phyloP scores from a whole-genome alignment of 164 flowering plant species.

The Malania oleifera region DNA sequence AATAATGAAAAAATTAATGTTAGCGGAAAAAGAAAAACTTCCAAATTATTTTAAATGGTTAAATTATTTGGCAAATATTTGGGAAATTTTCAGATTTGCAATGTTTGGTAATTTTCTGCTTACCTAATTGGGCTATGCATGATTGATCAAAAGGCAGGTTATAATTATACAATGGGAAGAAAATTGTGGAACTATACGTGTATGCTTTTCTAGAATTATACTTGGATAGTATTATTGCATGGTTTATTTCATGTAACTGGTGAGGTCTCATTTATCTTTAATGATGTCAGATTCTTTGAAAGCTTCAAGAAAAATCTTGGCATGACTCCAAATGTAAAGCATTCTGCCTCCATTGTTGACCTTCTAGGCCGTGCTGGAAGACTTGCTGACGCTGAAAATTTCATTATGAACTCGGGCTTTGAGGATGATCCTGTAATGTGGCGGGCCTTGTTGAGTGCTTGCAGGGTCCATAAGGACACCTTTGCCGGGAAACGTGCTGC shows the following conservation, averaged over 20 bases:
- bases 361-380: constrained; percentile 63
- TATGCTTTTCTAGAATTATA: too few species aligned
- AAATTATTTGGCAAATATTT: too few species aligned
- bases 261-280: background rate
- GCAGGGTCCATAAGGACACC: constrained; percentile 38
- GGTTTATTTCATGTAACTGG: background rate
- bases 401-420: constrained; percentile 37
- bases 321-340: constrained; percentile 39
- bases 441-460: constrained; percentile 55
- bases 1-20: too few species aligned
- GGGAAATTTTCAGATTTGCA: too few species aligned
- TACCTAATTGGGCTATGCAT: too few species aligned
- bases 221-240: too few species aligned
- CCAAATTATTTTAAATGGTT: too few species aligned
- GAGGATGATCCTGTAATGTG: constrained; percentile 46
- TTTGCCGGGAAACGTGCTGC: constrained; percentile 36
- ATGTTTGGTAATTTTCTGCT: too few species aligned
- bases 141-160: too few species aligned
- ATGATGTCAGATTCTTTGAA: constrained; percentile 31
- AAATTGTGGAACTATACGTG: too few species aligned
- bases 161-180: too few species aligned
- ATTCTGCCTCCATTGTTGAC: constrained; percentile 51
- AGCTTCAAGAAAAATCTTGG: constrained; percentile 39
- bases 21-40: too few species aligned
- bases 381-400: constrained; percentile 47